phyloP scores from a whole-genome alignment of 129 eudicot species.

The Flaveria bidentis region DNA sequence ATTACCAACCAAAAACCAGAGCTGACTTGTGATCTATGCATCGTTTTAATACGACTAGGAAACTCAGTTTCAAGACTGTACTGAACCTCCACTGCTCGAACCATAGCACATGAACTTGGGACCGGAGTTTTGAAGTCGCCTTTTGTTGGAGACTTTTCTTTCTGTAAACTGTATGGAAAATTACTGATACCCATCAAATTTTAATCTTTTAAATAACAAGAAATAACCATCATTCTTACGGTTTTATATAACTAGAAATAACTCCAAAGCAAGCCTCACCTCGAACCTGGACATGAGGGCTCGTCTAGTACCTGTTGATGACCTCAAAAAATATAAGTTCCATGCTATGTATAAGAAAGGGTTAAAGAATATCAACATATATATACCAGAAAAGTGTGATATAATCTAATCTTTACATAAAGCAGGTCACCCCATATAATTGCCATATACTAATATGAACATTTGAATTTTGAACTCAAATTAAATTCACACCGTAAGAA shows the following conservation, averaged over 20 bases:
- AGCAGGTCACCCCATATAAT: no score
- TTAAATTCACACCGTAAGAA: constrained; percentile 9
- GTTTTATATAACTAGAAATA: constrained; percentile 1
- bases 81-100: constrained; percentile 56
- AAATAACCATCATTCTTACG: not conserved
- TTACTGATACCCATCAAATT: not conserved
- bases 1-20: constrained; percentile 77
- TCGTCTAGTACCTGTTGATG: constrained; percentile 46
- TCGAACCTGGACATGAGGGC: constrained; percentile 33
- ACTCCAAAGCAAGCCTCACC: constrained; percentile 41
- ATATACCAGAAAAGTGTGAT: no score
- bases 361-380: not conserved
- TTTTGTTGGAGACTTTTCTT: constrained; percentile 35
- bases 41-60: constrained; percentile 55
- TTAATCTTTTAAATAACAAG: not conserved
- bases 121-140: constrained; percentile 22
- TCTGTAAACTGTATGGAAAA: constrained; percentile 19
- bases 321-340: constrained; percentile 7
- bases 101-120: constrained; percentile 45
- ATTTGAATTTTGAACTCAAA: not conserved
- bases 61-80: constrained; percentile 48
- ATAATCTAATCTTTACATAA: no score
- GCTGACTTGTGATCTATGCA: constrained; percentile 68
- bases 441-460: not conserved
- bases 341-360: not conserved